Evolutionary conservation across 2,329 filamentous ascomycete genomes (phyloP), one percentile per base, ranked within the genome.

Genomic region (Thermothelomyces thermophilus): DNA sequence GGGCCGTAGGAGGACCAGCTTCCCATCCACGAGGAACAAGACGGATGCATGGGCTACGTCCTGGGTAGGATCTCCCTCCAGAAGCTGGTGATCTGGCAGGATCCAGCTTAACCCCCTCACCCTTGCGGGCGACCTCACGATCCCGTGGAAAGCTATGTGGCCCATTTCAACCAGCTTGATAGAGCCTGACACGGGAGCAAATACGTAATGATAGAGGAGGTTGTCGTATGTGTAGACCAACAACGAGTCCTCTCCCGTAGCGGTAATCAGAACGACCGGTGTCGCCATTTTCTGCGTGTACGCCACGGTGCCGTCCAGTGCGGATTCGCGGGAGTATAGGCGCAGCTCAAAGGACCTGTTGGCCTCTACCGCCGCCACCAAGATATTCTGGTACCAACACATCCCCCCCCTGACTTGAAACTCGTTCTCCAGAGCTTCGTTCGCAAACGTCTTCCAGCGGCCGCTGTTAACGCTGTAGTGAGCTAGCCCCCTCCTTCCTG

Each of bases 211-310:
- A 63, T 96, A 93, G 14, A 98, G 76, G 10, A 94, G 78, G 65
- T 98, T 98, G 64, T 97, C 91, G 65, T 95, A 90, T 0, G 93
- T 98, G 66, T 98, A 98, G 10, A 96, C 91, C 28, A 98, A 78
- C 24, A 98, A 75, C 0, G 93, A 97, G 67, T 98, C 93, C 60
- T 95, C 87, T 33, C 91, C 93, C 2, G 90, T 93, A 0, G 87
- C 84, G 0, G 90, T 86, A 46, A 96, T 83, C 39, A 95, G 79
- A 14, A 97, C 90, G n/a, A 94, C 86, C 1, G 93, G 87, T 3
- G 90, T 83, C 6, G 87, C 82, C 50, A 98, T 76, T 44, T 78
- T 77, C 68, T 96, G 87, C 2, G 80, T 77, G 64, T 93, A 85
- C 61, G 95, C 75, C 22, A 87, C 74, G 17, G 85, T 82, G 11